Base-by-base conservation (phyloP, 768 basidiomycete species). In the Naganishia friedmannii region DNA sequence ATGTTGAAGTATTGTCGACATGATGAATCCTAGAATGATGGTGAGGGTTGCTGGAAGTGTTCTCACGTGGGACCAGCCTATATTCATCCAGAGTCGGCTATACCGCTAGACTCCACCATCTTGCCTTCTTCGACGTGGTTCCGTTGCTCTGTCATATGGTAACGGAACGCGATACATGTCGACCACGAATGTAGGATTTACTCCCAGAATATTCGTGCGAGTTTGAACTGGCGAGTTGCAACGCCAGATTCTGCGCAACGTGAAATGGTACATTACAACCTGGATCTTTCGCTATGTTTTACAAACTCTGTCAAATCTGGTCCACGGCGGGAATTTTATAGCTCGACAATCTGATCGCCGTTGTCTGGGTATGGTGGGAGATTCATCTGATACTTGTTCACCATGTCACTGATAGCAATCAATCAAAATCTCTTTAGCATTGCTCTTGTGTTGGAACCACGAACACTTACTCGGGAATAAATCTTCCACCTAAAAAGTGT, bases 401-500 rank as follows among this genome's bases (percentile, higher is more conserved):
- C 89, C 75, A 96, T 74, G 21, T 83, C 75, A 76, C 93, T 96
- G 23, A 13, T 19, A 0, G 34, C 13, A 39, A 1, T 51, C 28
- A 31, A 34, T 37, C 15, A 10, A 68, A 28, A 48, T 28, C 37
- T 31, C 37, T 75, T 73, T n/a, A 90, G 81, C 73, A 92, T 12
- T 93, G 89, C 65, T 92, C 88, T 80, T 92, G 42, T 28, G 87
- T 86, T 32, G 82, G 83, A 0, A 86, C 89, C 37, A 88, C 87
- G 80, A 93, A 93, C n/a, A 83, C 88, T 74, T 74, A 94, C 93
- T 85, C 89, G 6, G 93, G 88, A 23, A 98, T 86, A 78, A 99
- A 99, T 71, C 96, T 84, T 0, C 96, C 96, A 1, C 95, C 96
- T 1, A 98, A 85, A 78, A 92, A 96, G 83, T 99, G 96, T 32